Percentiles rank a stretch among this genome's conserved stretches.
phyloP scores from a whole-genome alignment of 352 stramenopile genomes.

The Thraustochytrium sp. region DNA sequence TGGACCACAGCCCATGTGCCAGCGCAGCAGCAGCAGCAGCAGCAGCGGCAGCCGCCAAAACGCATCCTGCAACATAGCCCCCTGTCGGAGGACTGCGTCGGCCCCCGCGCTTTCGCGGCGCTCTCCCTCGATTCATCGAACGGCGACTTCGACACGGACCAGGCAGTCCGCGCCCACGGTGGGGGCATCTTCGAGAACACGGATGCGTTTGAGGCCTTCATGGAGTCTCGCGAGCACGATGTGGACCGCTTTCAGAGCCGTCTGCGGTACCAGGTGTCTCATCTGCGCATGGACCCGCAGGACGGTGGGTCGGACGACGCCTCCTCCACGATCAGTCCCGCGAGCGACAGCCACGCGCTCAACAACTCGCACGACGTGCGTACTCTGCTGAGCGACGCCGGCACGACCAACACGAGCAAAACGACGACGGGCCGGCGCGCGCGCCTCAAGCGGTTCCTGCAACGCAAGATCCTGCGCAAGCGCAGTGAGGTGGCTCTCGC shows the following conservation, averaged over 20 bases:
- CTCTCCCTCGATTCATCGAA: background rate
- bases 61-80: background rate
- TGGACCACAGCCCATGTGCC: background rate
- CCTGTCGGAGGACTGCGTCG: background rate
- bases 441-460: constrained; percentile 1
- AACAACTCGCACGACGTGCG: background rate
- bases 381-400: background rate
- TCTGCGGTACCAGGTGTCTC: constrained; percentile 9
- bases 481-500: too few species aligned
- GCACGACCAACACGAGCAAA: background rate
- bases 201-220: constrained; percentile 15
- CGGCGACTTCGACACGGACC: background rate
- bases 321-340: constrained; percentile 5
- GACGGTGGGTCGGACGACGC: background rate
- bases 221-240: background rate
- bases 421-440: background rate
- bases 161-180: background rate
- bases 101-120: background rate
- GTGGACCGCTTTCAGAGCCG: constrained; percentile 20
- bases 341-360: background rate
- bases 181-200: background rate
- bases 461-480: background rate
- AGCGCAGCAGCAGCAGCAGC: too few species aligned
- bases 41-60: too few species aligned
- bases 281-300: background rate